These are phyloP conservation scores for Cyberlindnera nakhonratchasimensis DNA, from an alignment of 805 yeast species.

Conservation along the genomic window DNA sequence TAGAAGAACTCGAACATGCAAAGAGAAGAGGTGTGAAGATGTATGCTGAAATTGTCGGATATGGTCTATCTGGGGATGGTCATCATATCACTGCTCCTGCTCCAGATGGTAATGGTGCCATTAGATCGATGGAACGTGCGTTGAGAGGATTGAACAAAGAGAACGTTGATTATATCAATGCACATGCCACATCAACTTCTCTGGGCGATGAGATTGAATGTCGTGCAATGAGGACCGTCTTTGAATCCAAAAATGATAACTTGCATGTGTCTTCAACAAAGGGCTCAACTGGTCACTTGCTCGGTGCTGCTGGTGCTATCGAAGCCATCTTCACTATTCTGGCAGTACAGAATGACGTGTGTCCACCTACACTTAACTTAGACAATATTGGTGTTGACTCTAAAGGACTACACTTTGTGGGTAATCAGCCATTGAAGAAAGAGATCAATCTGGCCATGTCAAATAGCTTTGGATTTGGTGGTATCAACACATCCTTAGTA, in stretches of 20 bases:
- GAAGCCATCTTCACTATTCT: conserved; percentile 80
- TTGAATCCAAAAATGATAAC: conserved; percentile 34
- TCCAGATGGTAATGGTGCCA: conserved; percentile 80
- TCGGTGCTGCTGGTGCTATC: conserved; percentile 96
- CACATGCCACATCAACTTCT: conserved; percentile 93
- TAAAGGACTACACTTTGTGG: conserved; percentile 53
- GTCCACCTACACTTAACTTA: conserved; percentile 85
- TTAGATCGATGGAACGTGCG: conserved; percentile 77
- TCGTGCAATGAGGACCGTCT: conserved; percentile 59
- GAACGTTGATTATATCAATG: conserved; percentile 76
- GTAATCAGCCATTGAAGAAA: conserved; percentile 43
- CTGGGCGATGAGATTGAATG: conserved; percentile 90
- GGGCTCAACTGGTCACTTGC: conserved; percentile 88
- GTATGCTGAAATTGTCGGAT: conserved; percentile 80
- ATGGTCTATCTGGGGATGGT: conserved; percentile 91
- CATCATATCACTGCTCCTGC: conserved; percentile 90
- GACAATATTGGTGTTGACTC: conserved; percentile 48
- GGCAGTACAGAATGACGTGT: conserved; percentile 49
- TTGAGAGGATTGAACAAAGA: conserved; percentile 42
- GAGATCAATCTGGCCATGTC: conserved; percentile 60
- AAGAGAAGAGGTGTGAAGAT: conserved; percentile 57
- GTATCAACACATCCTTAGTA: conserved; percentile 79
- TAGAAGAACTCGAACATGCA: conserved; percentile 82
- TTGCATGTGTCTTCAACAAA: conserved; percentile 75
- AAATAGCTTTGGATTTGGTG: conserved; percentile 97